phyloP scores from a whole-genome alignment of 2,329 filamentous ascomycete species.

The Chaetomium globosum region DNA sequence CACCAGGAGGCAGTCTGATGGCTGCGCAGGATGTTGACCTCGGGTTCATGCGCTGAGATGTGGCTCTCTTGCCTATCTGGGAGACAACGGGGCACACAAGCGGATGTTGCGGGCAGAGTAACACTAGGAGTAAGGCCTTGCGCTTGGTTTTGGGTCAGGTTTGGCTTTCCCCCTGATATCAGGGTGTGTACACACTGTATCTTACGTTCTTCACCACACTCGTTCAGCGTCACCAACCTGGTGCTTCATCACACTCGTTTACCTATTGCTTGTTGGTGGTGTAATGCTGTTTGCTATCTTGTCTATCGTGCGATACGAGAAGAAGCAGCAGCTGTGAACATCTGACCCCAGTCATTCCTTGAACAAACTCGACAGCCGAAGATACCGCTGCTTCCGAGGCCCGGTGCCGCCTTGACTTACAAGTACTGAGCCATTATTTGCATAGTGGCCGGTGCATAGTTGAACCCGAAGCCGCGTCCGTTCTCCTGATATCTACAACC shows the following conservation, averaged over 20 bases:
- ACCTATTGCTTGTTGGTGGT: conserved; percentile 8
- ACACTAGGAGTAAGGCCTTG: neutral
- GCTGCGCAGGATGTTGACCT: neutral
- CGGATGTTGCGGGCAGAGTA: neutral
- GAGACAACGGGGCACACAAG: neutral
- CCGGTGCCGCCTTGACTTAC: neutral
- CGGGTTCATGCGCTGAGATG: neutral
- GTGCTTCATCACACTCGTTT: conserved; percentile 30
- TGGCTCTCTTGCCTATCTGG: neutral
- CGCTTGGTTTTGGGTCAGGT: neutral
- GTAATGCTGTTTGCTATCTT: conserved; percentile 9
- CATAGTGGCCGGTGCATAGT: neutral
- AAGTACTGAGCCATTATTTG: conserved; percentile 2
- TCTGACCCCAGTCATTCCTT: conserved; percentile 36
- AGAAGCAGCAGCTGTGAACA: conserved; percentile 13
- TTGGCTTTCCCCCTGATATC: neutral
- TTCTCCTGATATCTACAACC: neutral
- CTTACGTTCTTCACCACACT: conserved; percentile 1
- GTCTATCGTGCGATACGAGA: conserved; percentile 13
- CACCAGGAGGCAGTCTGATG: neutral
- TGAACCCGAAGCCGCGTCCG: neutral
- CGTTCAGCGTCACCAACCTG: conserved; percentile 12
- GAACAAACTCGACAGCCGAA: conserved; percentile 19
- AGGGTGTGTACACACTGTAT: neutral
- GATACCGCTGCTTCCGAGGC: conserved; percentile 25